phyloP scores from a whole-genome alignment of 116 monocot genomes.

The Dioscorea cayenensis region DNA sequence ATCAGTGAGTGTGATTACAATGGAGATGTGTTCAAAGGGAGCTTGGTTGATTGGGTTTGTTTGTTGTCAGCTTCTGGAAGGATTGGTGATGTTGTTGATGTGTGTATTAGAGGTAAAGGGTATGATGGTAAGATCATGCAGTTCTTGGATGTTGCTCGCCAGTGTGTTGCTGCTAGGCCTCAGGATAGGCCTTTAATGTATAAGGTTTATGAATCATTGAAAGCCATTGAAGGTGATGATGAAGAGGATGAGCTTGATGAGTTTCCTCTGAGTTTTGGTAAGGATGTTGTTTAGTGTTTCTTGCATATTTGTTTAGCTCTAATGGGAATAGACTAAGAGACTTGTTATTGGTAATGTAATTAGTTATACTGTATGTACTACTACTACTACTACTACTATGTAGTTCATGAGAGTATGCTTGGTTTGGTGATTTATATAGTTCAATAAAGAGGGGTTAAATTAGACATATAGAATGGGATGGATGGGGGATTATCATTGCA shows the following conservation, averaged over 20 bases:
- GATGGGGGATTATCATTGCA: too few relatives aligned
- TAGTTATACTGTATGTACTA: too few relatives aligned
- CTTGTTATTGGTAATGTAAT: background rate
- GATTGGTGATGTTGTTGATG: constrained; percentile 34
- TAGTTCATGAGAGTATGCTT: too few relatives aligned
- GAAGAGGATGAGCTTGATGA: constrained; percentile 59
- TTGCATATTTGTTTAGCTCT: too few relatives aligned
- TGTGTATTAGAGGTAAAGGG: constrained; percentile 34
- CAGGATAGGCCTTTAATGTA: constrained; percentile 61
- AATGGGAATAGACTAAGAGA: background rate
- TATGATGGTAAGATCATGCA: constrained; percentile 35
- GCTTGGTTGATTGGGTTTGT: constrained; percentile 58
- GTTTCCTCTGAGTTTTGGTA: constrained; percentile 42
- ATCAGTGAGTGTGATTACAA: constrained; percentile 9
- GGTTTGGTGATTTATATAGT: too few relatives aligned
- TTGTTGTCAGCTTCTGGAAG: constrained; percentile 22
- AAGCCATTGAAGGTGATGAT: constrained; percentile 25
- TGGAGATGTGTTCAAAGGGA: constrained; percentile 53
- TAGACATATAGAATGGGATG: too few relatives aligned
- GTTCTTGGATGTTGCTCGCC: constrained; percentile 38
- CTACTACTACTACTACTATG: too few relatives aligned
- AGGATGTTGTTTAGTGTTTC: constrained; percentile 17
- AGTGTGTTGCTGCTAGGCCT: constrained; percentile 37
- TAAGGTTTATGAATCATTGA: constrained; percentile 50
- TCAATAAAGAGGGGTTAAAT: too few relatives aligned